A percentile compares a stretch with the other conserved stretches of the same genome.
Conservation (phyloP, 225 moss, liverwort and hornwort genomes). For the Physcomitrium patens region DNA sequence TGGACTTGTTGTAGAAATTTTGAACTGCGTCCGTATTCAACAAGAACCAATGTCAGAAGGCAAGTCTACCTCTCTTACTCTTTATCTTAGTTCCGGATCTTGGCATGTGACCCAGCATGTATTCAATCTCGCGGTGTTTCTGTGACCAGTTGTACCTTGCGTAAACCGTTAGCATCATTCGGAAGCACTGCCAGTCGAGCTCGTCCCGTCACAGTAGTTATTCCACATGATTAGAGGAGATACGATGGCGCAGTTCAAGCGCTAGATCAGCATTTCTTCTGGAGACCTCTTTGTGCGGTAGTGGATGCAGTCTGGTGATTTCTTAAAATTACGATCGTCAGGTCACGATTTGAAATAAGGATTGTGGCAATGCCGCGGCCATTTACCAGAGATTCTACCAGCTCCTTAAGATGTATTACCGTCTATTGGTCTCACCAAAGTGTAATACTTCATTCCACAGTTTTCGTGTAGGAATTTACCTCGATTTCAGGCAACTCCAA, state of each 20-base stretch:
- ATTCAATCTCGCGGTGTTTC: not conserved
- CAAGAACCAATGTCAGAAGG: slow-evolving; percentile 58
- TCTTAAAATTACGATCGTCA: slow-evolving; percentile 2
- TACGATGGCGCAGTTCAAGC: not conserved
- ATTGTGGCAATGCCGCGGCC: not conserved
- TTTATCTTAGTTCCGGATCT: not conserved
- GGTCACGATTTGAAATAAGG: not conserved
- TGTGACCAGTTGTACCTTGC: not conserved
- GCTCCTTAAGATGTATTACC: not conserved
- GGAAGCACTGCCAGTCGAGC: not conserved
- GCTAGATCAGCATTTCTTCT: not conserved
- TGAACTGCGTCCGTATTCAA: slow-evolving; percentile 7
- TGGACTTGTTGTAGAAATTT: slow-evolving; percentile 34
- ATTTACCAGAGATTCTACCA: not conserved
- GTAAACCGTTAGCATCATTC: not conserved
- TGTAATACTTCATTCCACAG: not conserved
- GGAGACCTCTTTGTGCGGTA: too few relatives aligned
- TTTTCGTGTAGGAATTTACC: not conserved
- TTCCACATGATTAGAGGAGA: not conserved
- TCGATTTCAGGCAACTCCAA: not conserved
- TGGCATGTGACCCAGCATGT: not conserved
- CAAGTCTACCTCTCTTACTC: slow-evolving; percentile 22
- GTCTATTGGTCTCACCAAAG: not conserved
- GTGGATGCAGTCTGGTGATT: not conserved
- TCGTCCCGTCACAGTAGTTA: not conserved